Percentiles rank a stretch among this genome's conserved stretches.
These are phyloP conservation scores for Auxenochlorella pyrenoidosa DNA, from an alignment of 139 green algal species.

Conservation along the genomic window DNA sequence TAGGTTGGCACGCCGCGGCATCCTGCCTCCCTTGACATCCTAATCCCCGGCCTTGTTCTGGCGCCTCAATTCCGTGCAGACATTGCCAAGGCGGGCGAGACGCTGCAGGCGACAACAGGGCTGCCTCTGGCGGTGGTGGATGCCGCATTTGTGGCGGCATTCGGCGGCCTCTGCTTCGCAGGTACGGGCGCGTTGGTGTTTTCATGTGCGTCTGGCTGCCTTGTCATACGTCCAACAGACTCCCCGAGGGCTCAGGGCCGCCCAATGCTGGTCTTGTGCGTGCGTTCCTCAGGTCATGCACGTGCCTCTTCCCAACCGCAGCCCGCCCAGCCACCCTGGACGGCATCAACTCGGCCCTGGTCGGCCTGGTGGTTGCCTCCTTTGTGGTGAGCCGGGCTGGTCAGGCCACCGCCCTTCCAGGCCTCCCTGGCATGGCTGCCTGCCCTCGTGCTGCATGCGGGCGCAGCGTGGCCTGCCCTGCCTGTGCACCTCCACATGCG, in stretches of 20 bases:
- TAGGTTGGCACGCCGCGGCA: too few species aligned
- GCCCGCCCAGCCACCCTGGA: slow-evolving; percentile 54
- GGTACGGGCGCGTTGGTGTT: background rate
- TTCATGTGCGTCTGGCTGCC: background rate
- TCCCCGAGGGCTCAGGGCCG: too few species aligned
- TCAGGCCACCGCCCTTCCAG: too few species aligned
- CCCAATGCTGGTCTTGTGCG: too few species aligned
- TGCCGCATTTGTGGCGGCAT: slow-evolving; percentile 40
- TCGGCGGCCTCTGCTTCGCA: slow-evolving; percentile 72
- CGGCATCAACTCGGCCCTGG: slow-evolving; percentile 61
- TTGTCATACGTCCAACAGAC: too few species aligned
- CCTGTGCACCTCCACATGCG: too few species aligned
- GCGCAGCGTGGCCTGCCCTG: background rate
- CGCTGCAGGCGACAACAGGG: slow-evolving; percentile 10
- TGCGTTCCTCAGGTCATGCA: too few species aligned
- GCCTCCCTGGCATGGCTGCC: background rate
- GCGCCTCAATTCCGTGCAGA: slow-evolving; percentile 29
- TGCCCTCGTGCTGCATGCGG: background rate
- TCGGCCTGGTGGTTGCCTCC: slow-evolving; percentile 48
- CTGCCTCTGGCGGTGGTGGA: slow-evolving; percentile 28
- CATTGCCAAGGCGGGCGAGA: slow-evolving; percentile 57
- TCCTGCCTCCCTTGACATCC: too few species aligned
- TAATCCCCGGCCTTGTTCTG: background rate
- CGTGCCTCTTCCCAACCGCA: background rate
- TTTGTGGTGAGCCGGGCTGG: slow-evolving; percentile 48